phyloP scores from a whole-genome alignment of 2,329 filamentous ascomycete genomes.

The Phaeoacremonium minimum region DNA sequence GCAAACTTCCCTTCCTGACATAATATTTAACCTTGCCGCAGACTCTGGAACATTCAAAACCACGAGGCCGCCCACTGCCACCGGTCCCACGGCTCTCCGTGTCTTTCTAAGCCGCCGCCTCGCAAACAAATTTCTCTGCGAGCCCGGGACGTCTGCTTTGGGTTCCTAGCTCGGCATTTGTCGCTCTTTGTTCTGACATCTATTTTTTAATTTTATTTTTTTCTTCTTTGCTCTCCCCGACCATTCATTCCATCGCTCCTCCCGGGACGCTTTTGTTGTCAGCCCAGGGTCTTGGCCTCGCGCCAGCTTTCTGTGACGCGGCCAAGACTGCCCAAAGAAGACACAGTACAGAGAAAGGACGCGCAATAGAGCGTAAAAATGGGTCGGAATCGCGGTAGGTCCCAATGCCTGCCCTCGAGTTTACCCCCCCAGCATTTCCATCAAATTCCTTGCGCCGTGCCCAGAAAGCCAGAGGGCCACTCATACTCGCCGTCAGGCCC shows the following conservation, averaged over 20 bases:
- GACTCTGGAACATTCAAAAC: background rate
- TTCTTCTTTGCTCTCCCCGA: background rate
- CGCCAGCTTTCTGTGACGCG: constrained; percentile 4
- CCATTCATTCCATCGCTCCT: too few relatives aligned
- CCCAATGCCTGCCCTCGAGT: constrained; percentile 12
- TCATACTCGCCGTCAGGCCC: too few relatives aligned
- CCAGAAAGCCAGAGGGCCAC: too few relatives aligned
- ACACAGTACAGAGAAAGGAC: constrained; percentile 7
- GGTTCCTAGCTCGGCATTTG: background rate
- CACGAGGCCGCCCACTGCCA: background rate
- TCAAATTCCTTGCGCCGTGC: too few relatives aligned
- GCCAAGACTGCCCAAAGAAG: constrained; percentile 10
- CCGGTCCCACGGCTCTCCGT: too few relatives aligned
- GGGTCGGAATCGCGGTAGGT: constrained; percentile 53
- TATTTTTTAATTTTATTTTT: background rate
- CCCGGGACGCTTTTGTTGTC: too few relatives aligned
- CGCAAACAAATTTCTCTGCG: too few relatives aligned
- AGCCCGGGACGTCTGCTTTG: background rate
- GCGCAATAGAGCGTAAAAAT: constrained; percentile 29
- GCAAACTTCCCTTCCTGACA: background rate
- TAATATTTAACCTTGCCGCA: background rate
- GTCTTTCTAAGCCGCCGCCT: too few relatives aligned
- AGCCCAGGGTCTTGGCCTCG: too few relatives aligned
- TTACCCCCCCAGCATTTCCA: constrained; percentile 5
- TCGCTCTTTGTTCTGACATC: background rate